phyloP scores from a whole-genome alignment of 306 rosid species.

The Amphicarpaea edgeworthii region DNA sequence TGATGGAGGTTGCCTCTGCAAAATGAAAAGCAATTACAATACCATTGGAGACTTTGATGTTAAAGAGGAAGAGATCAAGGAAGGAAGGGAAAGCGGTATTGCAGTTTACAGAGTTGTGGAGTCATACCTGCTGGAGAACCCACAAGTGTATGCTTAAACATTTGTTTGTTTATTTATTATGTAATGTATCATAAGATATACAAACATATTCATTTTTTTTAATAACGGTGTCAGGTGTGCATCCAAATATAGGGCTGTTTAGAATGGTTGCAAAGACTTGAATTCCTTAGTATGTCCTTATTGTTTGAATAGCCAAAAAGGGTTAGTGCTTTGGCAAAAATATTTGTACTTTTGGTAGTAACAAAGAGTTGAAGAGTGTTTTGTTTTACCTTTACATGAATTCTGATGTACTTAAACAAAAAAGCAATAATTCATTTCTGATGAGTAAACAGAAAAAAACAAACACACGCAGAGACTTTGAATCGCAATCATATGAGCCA shows the following conservation, averaged over 20 bases:
- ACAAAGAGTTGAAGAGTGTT: conserved; percentile 21
- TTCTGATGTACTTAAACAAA: neutral
- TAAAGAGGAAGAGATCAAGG: conserved; percentile 69
- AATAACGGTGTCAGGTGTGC: conserved; percentile 4
- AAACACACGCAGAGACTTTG: neutral
- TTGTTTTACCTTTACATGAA: conserved; percentile 8
- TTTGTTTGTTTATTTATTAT: conserved; percentile 20
- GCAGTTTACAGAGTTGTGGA: conserved; percentile 73
- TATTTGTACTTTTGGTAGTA: conserved; percentile 39
- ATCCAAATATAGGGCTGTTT: conserved; percentile 25
- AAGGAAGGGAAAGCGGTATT: conserved; percentile 73
- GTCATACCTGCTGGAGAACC: conserved; percentile 70
- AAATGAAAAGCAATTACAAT: conserved; percentile 68
- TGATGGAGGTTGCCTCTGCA: conserved; percentile 72
- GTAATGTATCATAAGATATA: conserved; percentile 30
- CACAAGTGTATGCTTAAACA: conserved; percentile 61
- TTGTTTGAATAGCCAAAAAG: conserved; percentile 22
- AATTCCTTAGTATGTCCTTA: conserved; percentile 35
- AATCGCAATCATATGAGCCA: conserved; percentile 1
- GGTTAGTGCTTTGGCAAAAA: conserved; percentile 40
- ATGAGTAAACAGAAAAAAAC: neutral
- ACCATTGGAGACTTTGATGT: conserved; percentile 56
- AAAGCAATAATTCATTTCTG: neutral
- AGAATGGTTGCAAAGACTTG: conserved; percentile 40
- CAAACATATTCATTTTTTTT: conserved; percentile 41